Base-by-base conservation (phyloP, 2,329 filamentous ascomycete genomes). In the Fusarium newnesense region DNA sequence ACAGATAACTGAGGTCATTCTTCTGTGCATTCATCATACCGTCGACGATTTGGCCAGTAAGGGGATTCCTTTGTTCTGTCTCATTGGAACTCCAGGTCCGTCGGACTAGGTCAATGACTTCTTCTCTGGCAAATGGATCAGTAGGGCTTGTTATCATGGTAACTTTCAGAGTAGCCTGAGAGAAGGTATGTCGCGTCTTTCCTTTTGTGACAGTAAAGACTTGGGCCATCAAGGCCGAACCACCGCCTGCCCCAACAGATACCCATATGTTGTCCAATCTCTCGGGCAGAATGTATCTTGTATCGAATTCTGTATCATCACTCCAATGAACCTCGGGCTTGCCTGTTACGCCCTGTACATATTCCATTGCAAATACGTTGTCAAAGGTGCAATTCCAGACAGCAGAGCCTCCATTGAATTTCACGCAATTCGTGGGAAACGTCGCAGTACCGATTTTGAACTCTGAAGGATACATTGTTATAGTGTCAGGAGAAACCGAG, bases 361-460 rank as follows among this genome's bases (percentile, higher is more conserved):
- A 11, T 1, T 7, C 24, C 5, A 9, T 7, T 10, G 71, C 62
- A 9, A 70, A 67, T 1, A 26, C 46, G 21, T 67, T 72, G 16
- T 28, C 36, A 13, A 74, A 74, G 2, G 72, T 75, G 39, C 62
- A 74, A 30, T 75, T 72, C 72, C 72, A 75, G 13, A 21, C 40
- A 4, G 40, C 53, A 19, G 58, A 30, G 1, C 52, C 64, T 7
- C 34, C 28, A 3, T 28, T 12, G 9, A 64, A 56, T 12, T 3
- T 26, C 9, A 34, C 34, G 37, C 67, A 70, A 5, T 12, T 24
- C 3, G n/a, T 24, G 10, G 18, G 7, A 12, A 50, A 36, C 18
- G 32, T 50, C 16, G 13, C n/a, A 19, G 30, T 9, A 2, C 19
- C 6, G 0, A 44, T 9, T 24, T 36, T 49, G 54, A 18, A 1